Percentiles rank a stretch among this genome's conserved stretches.
Evolutionary conservation across 164 flowering plant genomes (phyloP).

Genomic region (Houttuynia cordata): DNA sequence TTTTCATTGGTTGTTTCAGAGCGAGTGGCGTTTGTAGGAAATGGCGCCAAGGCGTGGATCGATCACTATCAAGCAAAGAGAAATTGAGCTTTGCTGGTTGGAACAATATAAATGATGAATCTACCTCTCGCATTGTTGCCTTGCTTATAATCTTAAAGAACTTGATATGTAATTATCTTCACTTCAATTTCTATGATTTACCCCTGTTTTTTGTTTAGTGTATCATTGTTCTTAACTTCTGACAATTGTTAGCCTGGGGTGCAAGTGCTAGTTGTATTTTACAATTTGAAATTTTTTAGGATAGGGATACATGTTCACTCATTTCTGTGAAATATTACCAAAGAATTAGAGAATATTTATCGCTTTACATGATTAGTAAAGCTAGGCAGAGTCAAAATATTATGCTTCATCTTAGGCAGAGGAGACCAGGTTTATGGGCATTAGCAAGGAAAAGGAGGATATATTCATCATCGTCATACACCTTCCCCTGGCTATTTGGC

Average conservation of each 20-base stretch:
- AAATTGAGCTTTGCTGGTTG: conserved; percentile 74
- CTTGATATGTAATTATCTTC: conserved; percentile 58
- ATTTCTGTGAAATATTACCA: background rate
- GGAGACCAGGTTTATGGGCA: too few species aligned
- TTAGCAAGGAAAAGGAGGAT: too few species aligned
- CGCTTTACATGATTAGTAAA: too few species aligned
- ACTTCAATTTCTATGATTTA: background rate
- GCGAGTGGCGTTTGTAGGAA: conserved; percentile 52
- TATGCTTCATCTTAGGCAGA: too few species aligned
- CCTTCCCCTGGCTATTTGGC: background rate
- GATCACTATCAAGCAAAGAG: conserved; percentile 52
- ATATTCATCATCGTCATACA: background rate
- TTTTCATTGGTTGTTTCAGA: conserved; percentile 1
- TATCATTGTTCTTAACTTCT: background rate
- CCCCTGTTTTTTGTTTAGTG: conserved; percentile 1
- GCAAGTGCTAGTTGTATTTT: background rate
- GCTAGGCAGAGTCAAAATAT: too few species aligned
- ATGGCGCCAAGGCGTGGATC: conserved; percentile 82
- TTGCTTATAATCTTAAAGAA: conserved; percentile 69
- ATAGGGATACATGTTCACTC: background rate
- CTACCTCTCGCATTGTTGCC: conserved; percentile 58
- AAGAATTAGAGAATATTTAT: background rate
- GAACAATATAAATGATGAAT: conserved; percentile 85
- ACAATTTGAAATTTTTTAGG: background rate
- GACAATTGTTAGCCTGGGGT: background rate